Conservation (phyloP, 2,329 filamentous ascomycete genomes). For the Davidsoniella australis region DNA sequence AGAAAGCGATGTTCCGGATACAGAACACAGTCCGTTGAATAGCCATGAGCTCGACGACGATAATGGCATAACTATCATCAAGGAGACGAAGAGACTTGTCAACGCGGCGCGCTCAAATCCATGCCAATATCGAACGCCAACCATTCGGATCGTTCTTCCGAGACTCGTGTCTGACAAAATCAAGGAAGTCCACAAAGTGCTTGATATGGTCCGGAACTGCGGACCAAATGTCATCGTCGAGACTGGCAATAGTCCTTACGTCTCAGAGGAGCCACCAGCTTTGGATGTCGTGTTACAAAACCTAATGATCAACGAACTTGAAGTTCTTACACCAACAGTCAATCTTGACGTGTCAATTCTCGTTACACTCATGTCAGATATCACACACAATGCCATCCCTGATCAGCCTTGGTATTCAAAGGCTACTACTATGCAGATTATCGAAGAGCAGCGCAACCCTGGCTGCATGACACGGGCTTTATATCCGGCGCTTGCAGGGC, state of each 20-base stretch:
- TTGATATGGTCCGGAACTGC: neutral
- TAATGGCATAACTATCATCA: neutral
- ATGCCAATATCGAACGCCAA: neutral
- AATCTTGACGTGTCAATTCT: constrained; percentile 2
- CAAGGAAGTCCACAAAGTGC: constrained; percentile 3
- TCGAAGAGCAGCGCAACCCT: neutral
- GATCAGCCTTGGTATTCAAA: constrained; percentile 3
- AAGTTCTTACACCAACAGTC: neutral
- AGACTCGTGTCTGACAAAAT: neutral
- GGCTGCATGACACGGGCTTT: neutral
- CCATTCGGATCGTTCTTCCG: neutral
- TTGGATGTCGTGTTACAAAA: neutral
- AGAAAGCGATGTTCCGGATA: no score
- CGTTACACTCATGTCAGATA: constrained; percentile 3
- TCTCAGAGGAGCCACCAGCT: neutral
- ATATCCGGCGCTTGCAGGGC: neutral
- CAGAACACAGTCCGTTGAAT: neutral
- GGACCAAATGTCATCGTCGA: constrained; percentile 1
- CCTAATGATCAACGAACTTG: neutral
- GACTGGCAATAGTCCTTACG: neutral
- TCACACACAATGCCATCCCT: neutral
- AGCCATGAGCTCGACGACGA: no score
- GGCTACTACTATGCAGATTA: constrained; percentile 1
- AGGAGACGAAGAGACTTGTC: neutral
- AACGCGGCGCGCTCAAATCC: neutral